Percentiles rank a stretch among this genome's conserved stretches.
phyloP scores from a whole-genome alignment of 805 yeast species.

The Sugiyamaella chiloensis region DNA sequence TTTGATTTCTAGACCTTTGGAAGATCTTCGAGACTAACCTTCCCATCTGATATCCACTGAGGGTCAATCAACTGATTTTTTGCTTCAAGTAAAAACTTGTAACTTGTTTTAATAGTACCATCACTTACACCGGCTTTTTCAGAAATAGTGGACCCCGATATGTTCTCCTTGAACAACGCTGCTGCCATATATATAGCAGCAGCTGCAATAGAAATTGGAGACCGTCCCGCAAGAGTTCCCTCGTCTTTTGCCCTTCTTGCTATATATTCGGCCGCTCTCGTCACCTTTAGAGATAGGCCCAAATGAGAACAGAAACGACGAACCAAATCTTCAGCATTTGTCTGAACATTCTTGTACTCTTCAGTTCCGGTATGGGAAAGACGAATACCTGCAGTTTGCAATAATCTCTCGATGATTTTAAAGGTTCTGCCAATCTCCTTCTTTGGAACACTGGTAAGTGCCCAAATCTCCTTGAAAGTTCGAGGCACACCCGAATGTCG shows the following conservation, averaged over 20 bases:
- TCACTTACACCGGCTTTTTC: slow-evolving; percentile 95
- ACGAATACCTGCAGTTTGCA: slow-evolving; percentile 37
- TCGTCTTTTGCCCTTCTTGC: slow-evolving; percentile 86
- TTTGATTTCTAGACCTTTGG: slow-evolving; percentile 38
- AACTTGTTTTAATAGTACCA: slow-evolving; percentile 93
- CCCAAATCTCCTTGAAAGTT: slow-evolving; percentile 94
- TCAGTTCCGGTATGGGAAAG: slow-evolving; percentile 40
- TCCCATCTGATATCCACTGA: slow-evolving; percentile 68
- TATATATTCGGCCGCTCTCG: slow-evolving; percentile 89
- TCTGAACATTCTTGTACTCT: slow-evolving; percentile 68
- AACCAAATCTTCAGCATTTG: slow-evolving; percentile 90
- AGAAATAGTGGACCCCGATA: slow-evolving; percentile 76
- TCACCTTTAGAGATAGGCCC: slow-evolving; percentile 78
- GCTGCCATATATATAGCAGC: slow-evolving; percentile 95
- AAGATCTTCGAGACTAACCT: slow-evolving; percentile 49
- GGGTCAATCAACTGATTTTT: slow-evolving; percentile 71
- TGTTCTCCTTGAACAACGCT: slow-evolving; percentile 73
- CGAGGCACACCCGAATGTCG: slow-evolving; percentile 91
- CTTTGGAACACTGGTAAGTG: slow-evolving; percentile 86
- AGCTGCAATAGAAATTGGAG: slow-evolving; percentile 97
- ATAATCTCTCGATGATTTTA: slow-evolving; percentile 72
- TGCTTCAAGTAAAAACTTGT: slow-evolving; percentile 75
- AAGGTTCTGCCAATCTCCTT: slow-evolving; percentile 93
- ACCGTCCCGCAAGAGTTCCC: slow-evolving; percentile 92
- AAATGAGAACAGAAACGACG: slow-evolving; percentile 94